Conservation (phyloP, 169 alveolate species). For the Toxoplasma gondii region DNA sequence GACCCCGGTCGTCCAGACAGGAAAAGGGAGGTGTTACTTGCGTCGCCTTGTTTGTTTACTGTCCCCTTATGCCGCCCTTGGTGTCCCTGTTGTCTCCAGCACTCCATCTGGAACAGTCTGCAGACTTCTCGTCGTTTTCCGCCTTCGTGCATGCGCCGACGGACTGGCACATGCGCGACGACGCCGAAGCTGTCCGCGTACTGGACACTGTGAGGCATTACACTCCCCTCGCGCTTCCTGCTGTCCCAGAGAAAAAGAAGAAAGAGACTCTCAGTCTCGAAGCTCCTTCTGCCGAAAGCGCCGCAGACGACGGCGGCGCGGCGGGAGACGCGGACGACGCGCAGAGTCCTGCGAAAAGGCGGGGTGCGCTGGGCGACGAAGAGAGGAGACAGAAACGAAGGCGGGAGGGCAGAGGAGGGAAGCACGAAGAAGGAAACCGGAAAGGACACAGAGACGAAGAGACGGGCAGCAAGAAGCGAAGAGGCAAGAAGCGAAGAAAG, state of each 20-base stretch:
- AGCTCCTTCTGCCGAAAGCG: neutral
- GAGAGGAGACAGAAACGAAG: neutral
- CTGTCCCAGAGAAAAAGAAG: neutral
- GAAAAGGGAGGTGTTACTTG: too few species aligned
- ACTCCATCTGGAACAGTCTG: neutral
- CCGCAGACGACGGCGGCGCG: neutral
- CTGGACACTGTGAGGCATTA: neutral
- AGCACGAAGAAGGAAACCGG: too few species aligned
- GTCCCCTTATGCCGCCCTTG: too few species aligned
- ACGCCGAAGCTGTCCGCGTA: neutral
- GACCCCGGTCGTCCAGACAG: too few species aligned
- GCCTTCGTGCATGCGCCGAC: neutral
- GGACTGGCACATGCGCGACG: constrained; percentile 28
- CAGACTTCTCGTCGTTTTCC: neutral
- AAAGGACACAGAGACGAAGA: neutral
- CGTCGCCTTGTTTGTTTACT: too few species aligned
- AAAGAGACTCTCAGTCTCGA: constrained; percentile 6
- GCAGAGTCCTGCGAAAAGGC: neutral
- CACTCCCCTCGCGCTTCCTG: constrained; percentile 9
- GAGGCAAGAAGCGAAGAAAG: neutral
- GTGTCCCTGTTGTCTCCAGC: neutral
- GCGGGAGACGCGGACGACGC: neutral
- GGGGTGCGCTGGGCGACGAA: constrained; percentile 27
- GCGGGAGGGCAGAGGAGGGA: too few species aligned
- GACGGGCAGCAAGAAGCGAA: neutral